Conservation (phyloP, 345 rosid species). For the Citrus australasica region DNA sequence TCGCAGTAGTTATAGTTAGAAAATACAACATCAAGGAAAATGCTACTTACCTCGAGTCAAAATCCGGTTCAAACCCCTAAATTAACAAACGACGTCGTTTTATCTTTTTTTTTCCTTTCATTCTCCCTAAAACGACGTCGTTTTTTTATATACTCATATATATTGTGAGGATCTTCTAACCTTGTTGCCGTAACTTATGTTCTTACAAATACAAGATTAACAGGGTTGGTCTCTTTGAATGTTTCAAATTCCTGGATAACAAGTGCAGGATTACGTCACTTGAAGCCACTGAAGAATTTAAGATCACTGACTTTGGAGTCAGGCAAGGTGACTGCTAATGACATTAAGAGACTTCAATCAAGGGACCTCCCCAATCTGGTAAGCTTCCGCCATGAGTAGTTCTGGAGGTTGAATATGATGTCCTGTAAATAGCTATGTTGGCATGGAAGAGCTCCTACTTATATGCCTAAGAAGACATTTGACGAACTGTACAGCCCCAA, state of each 20-base stretch:
- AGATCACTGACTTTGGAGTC: conserved; percentile 70
- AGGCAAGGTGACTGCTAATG: conserved; percentile 70
- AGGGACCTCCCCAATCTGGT: conserved; percentile 68
- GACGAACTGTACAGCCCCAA: conserved; percentile 12
- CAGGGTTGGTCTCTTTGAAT: conserved; percentile 48
- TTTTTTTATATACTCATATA: too few relatives aligned
- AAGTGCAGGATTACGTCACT: conserved; percentile 55
- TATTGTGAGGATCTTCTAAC: not conserved
- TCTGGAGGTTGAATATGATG: not conserved
- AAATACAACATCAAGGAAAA: too few relatives aligned
- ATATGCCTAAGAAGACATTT: conserved; percentile 2
- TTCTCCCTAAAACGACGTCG: too few relatives aligned
- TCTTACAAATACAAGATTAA: conserved; percentile 52
- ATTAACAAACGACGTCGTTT: too few relatives aligned
- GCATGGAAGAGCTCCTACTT: not conserved
- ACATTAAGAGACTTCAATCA: conserved; percentile 70
- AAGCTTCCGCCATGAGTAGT: conserved; percentile 69
- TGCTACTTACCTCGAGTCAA: too few relatives aligned
- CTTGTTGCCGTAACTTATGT: not conserved
- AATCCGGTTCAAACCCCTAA: too few relatives aligned
- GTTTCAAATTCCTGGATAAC: conserved; percentile 68
- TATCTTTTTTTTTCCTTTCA: too few relatives aligned
- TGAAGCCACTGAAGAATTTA: conserved; percentile 71
- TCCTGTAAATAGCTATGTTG: conserved; percentile 17
- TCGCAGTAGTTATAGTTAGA: accelerated